Evolutionary conservation across 2,329 filamentous ascomycete species (phyloP), one percentile per base, ranked within the genome.

Genomic region (Pseudocercospora macadamiae): DNA sequence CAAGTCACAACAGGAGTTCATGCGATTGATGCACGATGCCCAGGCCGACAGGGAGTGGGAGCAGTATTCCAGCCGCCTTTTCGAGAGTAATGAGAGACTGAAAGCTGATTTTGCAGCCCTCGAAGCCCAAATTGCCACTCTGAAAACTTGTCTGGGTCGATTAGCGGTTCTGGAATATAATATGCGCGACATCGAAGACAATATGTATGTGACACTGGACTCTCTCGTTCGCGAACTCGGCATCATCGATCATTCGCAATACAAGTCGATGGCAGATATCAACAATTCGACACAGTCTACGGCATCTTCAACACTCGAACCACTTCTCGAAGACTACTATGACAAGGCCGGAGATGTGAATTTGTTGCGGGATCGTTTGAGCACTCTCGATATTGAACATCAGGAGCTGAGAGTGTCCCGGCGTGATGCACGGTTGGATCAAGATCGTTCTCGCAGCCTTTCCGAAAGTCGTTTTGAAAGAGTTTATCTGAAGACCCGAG

Each of bases 301-400:
- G 4, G 19, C 1, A 8, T 53, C 51, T 7, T 23, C 34, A 18
- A 21, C 8, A 10, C 25, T 54, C 10, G 2, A 60, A 23, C 57
- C 57, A 7, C 14, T 48, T 7, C 26, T 56, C 4, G 44, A 53
- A 18, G 16, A 3, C 4, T 61, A 58, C 25, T 58, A 57, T 19
- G 44, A 51, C 23, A 48, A 44, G 12, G 44, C 21, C 6, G 54
- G 59, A 4, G 45, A 55, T n/a, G 32, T 47, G 4, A 25, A 34
- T 1, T 10, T 58, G 7, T 19, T 54, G 3, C 28, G 32, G 3
- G 58, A 61, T 37, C 16, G 37, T 12, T 25, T 57, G 12, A 49
- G 32, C 2, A 23, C 48, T 14, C 26, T 54, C 5, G 25, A 51
- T n/a, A 12, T 45, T 7, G 37, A 61, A 9, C 44, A 52, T 23